These are phyloP conservation scores for Ustilago nuda DNA, from an alignment of 1,284 basidiomycete genomes.

Conservation along the genomic window DNA sequence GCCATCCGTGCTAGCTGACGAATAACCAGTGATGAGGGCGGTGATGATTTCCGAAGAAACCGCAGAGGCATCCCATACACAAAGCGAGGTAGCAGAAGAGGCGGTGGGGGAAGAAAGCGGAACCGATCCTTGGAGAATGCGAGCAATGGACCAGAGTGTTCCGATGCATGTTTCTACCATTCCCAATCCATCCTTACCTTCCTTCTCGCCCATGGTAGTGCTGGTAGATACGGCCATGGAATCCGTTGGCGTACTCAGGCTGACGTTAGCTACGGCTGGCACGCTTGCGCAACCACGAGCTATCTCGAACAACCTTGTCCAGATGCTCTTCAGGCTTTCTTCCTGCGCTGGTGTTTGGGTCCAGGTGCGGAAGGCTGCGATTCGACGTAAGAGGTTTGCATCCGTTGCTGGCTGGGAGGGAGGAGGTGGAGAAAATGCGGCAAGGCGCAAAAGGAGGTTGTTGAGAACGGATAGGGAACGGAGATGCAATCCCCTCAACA, in stretches of 20 bases:
- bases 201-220: slow-evolving; percentile 3
- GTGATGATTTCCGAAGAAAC: slow-evolving; percentile 27
- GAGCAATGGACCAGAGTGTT: slow-evolving; percentile 57
- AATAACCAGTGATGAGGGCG: slow-evolving; percentile 52
- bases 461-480: slow-evolving; percentile 61
- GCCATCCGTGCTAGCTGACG: slow-evolving; percentile 37
- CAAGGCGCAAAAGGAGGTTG: slow-evolving; percentile 55
- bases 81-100: neutral
- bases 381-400: slow-evolving; percentile 32
- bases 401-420: slow-evolving; percentile 59
- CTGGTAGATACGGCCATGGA: neutral
- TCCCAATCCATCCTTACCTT: slow-evolving; percentile 47
- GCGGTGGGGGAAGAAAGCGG: slow-evolving; percentile 14
- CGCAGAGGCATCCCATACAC: slow-evolving; percentile 10
- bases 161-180: slow-evolving; percentile 62
- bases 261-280: slow-evolving; percentile 33
- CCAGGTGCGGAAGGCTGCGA: slow-evolving; percentile 41
- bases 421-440: slow-evolving; percentile 55
- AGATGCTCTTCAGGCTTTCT: slow-evolving; percentile 8
- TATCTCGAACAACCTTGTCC: slow-evolving; percentile 33
- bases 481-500: slow-evolving; percentile 42
- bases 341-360: neutral
- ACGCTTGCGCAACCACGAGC: slow-evolving; percentile 46
- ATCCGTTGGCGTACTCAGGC: slow-evolving; percentile 1
- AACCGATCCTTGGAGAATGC: slow-evolving; percentile 52